A percentile compares a stretch with the other conserved stretches of the same genome.
phyloP scores from a whole-genome alignment of 345 rosid species.

The Sonneratia caseolaris region DNA sequence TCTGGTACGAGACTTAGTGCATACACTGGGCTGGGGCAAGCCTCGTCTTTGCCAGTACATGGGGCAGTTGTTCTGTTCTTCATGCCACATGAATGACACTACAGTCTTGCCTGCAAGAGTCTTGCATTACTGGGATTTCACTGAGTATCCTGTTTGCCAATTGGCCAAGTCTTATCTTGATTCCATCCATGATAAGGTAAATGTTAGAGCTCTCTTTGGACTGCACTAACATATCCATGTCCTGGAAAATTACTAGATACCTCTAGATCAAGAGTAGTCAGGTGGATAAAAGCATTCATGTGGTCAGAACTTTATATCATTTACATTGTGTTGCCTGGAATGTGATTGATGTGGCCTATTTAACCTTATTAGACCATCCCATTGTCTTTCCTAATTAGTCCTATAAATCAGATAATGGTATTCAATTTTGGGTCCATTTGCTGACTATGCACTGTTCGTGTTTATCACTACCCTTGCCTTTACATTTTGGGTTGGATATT shows the following conservation, averaged over 20 bases:
- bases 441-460: neutral
- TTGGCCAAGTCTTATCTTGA: conserved; percentile 89
- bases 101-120: conserved; percentile 89
- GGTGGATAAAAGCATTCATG: neutral
- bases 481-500: neutral
- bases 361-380: too few species aligned
- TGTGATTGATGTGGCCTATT: too few species aligned
- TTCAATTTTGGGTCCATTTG: neutral
- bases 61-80: conserved; percentile 84
- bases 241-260: neutral
- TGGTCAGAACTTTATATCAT: too few species aligned
- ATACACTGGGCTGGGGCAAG: conserved; percentile 83
- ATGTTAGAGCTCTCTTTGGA: neutral
- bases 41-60: conserved; percentile 89
- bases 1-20: conserved; percentile 57
- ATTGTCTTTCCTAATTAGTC: neutral
- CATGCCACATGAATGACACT: conserved; percentile 77
- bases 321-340: too few species aligned
- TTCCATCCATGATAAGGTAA: conserved; percentile 88
- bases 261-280: neutral
- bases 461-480: neutral
- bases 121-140: conserved; percentile 90
- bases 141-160: conserved; percentile 66
- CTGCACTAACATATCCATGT: neutral
- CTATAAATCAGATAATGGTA: neutral